Evolutionary conservation across 768 basidiomycete species (phyloP), one percentile per base, ranked within the genome.

Genomic region (Tricholoma sp.): DNA sequence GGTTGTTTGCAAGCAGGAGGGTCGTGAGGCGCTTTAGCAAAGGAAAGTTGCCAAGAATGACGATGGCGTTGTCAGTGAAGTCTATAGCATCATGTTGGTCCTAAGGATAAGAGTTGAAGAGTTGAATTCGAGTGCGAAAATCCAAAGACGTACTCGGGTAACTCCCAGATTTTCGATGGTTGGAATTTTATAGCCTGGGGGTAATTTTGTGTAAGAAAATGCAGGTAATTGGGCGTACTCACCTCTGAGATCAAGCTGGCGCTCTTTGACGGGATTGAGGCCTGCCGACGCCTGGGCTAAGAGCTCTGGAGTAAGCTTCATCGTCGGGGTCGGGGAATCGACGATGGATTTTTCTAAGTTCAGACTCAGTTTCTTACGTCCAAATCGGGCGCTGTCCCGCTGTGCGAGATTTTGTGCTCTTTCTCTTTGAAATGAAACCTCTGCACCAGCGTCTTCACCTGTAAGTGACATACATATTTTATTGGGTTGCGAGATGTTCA

Each of bases 101-200:
- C 89, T 94, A 65, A 29, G 58, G 39, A 57, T 12, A 31, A 44
- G 41, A 47, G 53, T 57, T 36, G 63, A 59, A 34, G 50, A 53
- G 55, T 52, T 60, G 56, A 12, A 13, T 32, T 42, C 42, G 59
- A 66, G 45, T 65, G 55, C 32, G 49, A 11, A 51, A 48, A 59
- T 63, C 60, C 59, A 37, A 61, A 51, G 56, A 71, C 83, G 63
- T 70, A 86, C 91, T 80, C 80, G 86, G 70, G 93, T 92, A 60
- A 94, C 89, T 79, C 93, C 94, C 62, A 96, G 80, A 80, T 96
- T 96, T 86, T 96, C 94, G 69, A 96, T 96, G 55, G 89, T 84
- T 53, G 94, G 93, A 57, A 57, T 44, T 42, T 52, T 42, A 10
- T 56, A 57, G 44, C 54, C 52, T 53, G 41, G 24, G 10, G 10